Base-by-base conservation (phyloP, 2,329 filamentous ascomycete genomes). In the Sporothrix brasiliensis region DNA sequence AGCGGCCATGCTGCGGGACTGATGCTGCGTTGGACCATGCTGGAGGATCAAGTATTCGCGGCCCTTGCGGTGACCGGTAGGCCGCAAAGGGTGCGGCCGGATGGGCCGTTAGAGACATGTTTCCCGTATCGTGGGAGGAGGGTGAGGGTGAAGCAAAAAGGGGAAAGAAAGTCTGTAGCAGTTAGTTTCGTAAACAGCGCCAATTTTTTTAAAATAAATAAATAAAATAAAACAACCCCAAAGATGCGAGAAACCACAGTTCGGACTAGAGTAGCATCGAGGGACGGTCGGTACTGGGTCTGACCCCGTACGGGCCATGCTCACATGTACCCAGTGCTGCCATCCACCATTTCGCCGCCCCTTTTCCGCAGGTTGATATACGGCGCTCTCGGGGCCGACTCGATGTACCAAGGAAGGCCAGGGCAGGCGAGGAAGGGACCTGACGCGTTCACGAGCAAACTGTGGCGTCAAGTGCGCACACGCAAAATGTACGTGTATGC, bases 401-500 rank as follows among this genome's bases (percentile, higher is more conserved):
- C 67, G 52, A 60, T 27, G 13, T 39, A 54, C 39, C 52, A 56
- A 54, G n/a, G 39, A 68, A 52, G 52, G 39, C 21, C 53, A 44
- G 67, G 52, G 66, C 30, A 54, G 63, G 34, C 24, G 14, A 1
- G 44, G 24, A 9, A n/a, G 21, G 13, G n/a, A 27, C 34, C 34
- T 56, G 34, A 34, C n/a, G 24, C 19, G 24, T 47, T 68, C 53
- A 68, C 67, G 58, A 68, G 67, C 67, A 58, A 60, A 27, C 16
- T n/a, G 65, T 24, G 47, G 19, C 60, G 19, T 19, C 13, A 63
- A 9, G 21, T 14, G 30, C 53, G 53, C 34, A 39, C 19, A 54
- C n/a, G 24, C n/a, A 2, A 13, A 21, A 53, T 9, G 47, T 50
- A 6, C 24, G 24, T 24, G 6, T 50, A 10, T 21, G 49, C 6